Conservation (phyloP, 2,329 filamentous ascomycete species). For the Colletotrichum godetiae region DNA sequence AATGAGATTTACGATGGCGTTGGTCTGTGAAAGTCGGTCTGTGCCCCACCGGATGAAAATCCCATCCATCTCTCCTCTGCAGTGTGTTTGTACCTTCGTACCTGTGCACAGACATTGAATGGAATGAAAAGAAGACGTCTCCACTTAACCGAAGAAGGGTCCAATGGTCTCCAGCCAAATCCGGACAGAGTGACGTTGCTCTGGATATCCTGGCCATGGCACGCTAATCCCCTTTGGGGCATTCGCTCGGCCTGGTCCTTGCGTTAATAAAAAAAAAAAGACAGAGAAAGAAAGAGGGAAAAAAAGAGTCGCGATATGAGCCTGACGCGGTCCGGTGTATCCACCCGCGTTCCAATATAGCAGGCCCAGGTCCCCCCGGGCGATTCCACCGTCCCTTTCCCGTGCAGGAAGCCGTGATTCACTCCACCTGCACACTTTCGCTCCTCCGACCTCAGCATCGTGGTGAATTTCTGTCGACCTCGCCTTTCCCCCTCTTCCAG, state of each 20-base stretch:
- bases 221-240: constrained; percentile 19
- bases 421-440: constrained; percentile 32
- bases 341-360: constrained; percentile 35
- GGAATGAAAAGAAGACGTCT: neutral
- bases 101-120: neutral
- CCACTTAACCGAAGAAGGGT: constrained; percentile 17
- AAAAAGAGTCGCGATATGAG: constrained; percentile 24
- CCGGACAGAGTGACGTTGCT: constrained; percentile 29
- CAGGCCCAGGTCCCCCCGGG: constrained; percentile 27
- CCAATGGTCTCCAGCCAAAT: constrained; percentile 20
- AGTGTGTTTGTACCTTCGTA: neutral
- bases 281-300: constrained; percentile 1
- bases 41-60: constrained; percentile 34
- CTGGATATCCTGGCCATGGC: constrained; percentile 2
- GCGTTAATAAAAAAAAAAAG: constrained; percentile 6
- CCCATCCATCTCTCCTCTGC: constrained; percentile 10
- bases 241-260: neutral
- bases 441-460: constrained; percentile 23
- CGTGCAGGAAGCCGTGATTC: constrained; percentile 32
- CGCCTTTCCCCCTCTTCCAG: neutral
- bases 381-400: constrained; percentile 30
- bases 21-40: constrained; percentile 11
- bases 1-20: constrained; percentile 17
- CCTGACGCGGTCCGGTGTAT: constrained; percentile 29
- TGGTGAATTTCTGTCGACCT: constrained; percentile 16